Evolutionary conservation across 148 eudicot genomes (phyloP), one percentile per base, ranked within the genome.

Genomic region (Dysphania ambrosioides): DNA sequence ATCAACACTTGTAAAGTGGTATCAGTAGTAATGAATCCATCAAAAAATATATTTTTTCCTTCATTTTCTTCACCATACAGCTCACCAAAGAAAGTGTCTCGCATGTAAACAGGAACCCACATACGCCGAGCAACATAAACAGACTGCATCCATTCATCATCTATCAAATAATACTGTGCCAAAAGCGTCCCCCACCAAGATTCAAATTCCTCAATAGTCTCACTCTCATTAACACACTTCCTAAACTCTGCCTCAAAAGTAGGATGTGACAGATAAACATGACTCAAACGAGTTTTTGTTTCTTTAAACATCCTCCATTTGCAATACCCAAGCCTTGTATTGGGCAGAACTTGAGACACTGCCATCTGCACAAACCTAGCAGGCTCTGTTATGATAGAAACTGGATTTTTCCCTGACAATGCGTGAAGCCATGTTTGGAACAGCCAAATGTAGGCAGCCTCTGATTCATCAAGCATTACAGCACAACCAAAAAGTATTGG

Each of bases 401-500:
- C 73, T 47, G 87, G 87, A 53, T 11, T 32, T 41, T 34, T 68
- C 30, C 72, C 83, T 27, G 75, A 79, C 83, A 82, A 74, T 0
- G 83, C 81, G 49, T 74, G 75, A 26, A 85, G 83, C 87, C 87
- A 85, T 27, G 85, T 79, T 59, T 79, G 85, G 30, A 85, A 71
- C 56, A 85, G 47, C 87, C 87, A 85, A 41, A 65, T 32, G 9
- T 79, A 85, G 49, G 83, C 57, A 71, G 75, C 56, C 69, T 80
- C 85, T 27, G 85, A 79, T 63, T 85, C 85, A 74, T 74, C 44
- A 36, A 36, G 60, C 70, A 85, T 66, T 70, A 85, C 77, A 29
- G 75, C 85, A 72, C 87, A 85, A 10, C 87, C 87, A 68, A 85
- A 82, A 47, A 79, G 83, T 32, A 79, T 82, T 55, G 87, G 85